Base-by-base conservation (phyloP, 2,329 filamentous ascomycete genomes). In the Claviceps digitariae region DNA sequence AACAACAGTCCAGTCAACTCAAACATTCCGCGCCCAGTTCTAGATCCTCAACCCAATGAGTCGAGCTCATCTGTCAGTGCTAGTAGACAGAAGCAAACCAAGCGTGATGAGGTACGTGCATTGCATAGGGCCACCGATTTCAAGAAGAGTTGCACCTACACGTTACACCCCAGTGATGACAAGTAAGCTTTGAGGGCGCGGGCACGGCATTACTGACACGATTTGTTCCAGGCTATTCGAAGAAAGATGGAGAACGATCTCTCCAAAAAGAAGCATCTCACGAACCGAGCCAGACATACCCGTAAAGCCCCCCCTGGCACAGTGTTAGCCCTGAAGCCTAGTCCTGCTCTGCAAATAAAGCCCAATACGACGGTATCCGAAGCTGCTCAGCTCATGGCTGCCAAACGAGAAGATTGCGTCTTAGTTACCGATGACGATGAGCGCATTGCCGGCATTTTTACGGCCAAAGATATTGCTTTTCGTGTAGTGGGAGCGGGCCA, bases 351-450 rank as follows among this genome's bases (percentile, higher is more conserved):
- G 20, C 93, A 98, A 74, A 97, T 98, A 73, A 97, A 97, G 74
- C 93, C 93, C 51, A 81, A 77, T 58, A 96, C 90, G 27, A 95
- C 88, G 50, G 91, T 98, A 54, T 85, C 93, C 58, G 93, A 98
- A 72, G 93, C 93, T 49, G 93, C 93, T 43, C 93, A 98, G 75
- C 76, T 98, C 65, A 98, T 98, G 93, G 93, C 93, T 53, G 93
- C 93, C 50, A 98, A 98, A 78, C 81, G 93, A 63, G 93, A 98
- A 70, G 93, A 98, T 69, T 98, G 93, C 64, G 93, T 98, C 41
- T 74, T 98, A 56, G 93, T 98, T 25, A 98, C 93, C 44, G 93
- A 98, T 68, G 91, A 97, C 59, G 90, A 98, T 70, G 93, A 98
- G 65, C 82, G 93, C 48, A 98, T 98, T 71, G 88, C 93, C 46